phyloP scores from a whole-genome alignment of 176 grass and related monocot genomes.

The Triticum timopheevii region DNA sequence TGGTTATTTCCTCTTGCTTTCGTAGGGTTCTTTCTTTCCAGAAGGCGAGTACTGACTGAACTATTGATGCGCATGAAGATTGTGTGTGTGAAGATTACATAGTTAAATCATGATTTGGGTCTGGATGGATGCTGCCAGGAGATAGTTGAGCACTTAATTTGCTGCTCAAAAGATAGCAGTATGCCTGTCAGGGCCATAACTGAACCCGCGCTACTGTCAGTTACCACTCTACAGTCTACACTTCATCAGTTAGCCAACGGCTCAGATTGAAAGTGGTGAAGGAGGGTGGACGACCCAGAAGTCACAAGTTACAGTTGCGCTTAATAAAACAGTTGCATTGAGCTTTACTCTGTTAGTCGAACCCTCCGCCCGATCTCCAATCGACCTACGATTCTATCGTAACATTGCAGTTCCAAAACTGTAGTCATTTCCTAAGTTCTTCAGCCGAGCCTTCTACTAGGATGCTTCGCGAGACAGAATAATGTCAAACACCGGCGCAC shows the following conservation, averaged over 20 bases:
- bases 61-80: neutral
- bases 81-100: neutral
- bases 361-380: too few species aligned
- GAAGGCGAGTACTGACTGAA: neutral
- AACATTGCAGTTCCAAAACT: neutral
- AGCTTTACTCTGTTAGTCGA: too few species aligned
- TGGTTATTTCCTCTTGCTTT: neutral
- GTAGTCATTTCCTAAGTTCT: neutral
- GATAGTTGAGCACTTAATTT: neutral
- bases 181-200: neutral
- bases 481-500: neutral
- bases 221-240: too few species aligned
- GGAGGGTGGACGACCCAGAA: too few species aligned
- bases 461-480: neutral
- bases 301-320: too few species aligned
- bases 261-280: too few species aligned
- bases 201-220: too few species aligned
- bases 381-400: too few species aligned
- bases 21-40: neutral
- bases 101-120: neutral
- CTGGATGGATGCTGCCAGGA: neutral
- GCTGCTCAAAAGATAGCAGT: neutral
- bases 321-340: too few species aligned
- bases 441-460: neutral
- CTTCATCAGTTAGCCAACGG: too few species aligned